phyloP scores from a whole-genome alignment of 805 yeast species.

The Grigorovia transvaalensis region DNA sequence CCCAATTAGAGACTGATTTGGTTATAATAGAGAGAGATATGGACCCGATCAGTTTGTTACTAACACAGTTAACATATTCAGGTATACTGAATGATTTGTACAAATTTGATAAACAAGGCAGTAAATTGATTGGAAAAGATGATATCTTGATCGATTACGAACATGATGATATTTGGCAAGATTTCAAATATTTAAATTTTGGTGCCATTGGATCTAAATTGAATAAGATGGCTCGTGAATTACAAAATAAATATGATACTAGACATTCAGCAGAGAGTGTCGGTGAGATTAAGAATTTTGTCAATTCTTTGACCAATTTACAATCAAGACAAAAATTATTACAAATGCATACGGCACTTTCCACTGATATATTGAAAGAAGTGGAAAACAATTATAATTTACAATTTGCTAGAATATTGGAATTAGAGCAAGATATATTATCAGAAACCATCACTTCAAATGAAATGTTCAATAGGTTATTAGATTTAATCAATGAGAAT shows the following conservation, averaged over 20 bases:
- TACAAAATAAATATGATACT: constrained; percentile 59
- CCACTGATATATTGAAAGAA: constrained; percentile 48
- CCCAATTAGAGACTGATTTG: constrained; percentile 51
- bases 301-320: constrained; percentile 54
- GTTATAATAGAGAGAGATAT: constrained; percentile 69
- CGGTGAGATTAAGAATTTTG: constrained; percentile 60
- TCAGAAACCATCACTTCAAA: constrained; percentile 36
- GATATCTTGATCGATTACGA: constrained; percentile 10
- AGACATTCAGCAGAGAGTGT: constrained; percentile 48
- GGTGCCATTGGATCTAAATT: constrained; percentile 67
- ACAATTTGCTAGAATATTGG: constrained; percentile 38
- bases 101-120: constrained; percentile 37
- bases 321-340: constrained; percentile 60
- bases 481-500: constrained; percentile 40
- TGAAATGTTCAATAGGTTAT: constrained; percentile 27
- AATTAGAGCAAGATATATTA: constrained; percentile 62
- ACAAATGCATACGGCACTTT: constrained; percentile 62
- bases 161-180: constrained; percentile 25
- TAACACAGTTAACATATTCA: constrained; percentile 69
- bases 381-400: constrained; percentile 28
- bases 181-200: constrained; percentile 60
- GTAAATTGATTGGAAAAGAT: constrained; percentile 16
- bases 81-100: constrained; percentile 74
- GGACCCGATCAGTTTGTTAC: constrained; percentile 61
- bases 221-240: constrained; percentile 55